Percentiles rank a stretch among this genome's conserved stretches.
phyloP scores from a whole-genome alignment of 208 protist species.

The Leishmania braziliensis region DNA sequence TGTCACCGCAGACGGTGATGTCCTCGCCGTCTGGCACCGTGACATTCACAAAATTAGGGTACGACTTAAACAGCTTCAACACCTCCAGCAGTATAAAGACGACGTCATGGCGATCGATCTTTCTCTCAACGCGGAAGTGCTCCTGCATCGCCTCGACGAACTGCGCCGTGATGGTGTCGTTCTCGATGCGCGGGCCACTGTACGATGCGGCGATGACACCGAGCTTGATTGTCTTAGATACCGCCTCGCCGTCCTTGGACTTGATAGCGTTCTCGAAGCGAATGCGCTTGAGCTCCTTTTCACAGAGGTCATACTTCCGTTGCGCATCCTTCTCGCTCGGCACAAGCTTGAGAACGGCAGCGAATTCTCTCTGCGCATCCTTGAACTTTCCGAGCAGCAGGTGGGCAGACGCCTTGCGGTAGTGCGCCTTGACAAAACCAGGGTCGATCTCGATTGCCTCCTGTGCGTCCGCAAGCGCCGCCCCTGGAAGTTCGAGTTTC shows the following conservation, averaged over 20 bases:
- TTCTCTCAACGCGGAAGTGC: constrained; percentile 79
- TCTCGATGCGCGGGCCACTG: constrained; percentile 73
- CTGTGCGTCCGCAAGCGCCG: constrained; percentile 93
- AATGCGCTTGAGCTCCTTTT: constrained; percentile 93
- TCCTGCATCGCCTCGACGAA: constrained; percentile 87
- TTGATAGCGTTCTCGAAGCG: constrained; percentile 96
- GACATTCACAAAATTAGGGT: constrained; percentile 90
- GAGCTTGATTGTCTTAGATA: constrained; percentile 79
- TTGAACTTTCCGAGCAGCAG: constrained; percentile 95
- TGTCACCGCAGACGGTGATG: constrained; percentile 99
- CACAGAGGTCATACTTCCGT: constrained; percentile 91
- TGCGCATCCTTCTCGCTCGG: constrained; percentile 92
- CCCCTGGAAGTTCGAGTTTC: constrained; percentile 91
- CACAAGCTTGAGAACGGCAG: constrained; percentile 84
- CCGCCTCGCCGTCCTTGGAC: constrained; percentile 70
- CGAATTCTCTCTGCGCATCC: constrained; percentile 94
- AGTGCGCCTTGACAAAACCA: constrained; percentile 97
- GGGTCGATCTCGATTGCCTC: constrained; percentile 92
- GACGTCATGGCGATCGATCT: constrained; percentile 83
- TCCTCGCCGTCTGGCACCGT: constrained; percentile 78
- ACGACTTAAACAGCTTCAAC: constrained; percentile 75
- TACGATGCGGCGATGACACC: constrained; percentile 68
- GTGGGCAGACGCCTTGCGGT: constrained; percentile 95
- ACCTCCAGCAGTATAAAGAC: constrained; percentile 88
- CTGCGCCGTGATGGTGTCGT: constrained; percentile 67